Base-by-base conservation (phyloP, 768 basidiomycete species). In the Cystofilobasidium bisporidii region DNA sequence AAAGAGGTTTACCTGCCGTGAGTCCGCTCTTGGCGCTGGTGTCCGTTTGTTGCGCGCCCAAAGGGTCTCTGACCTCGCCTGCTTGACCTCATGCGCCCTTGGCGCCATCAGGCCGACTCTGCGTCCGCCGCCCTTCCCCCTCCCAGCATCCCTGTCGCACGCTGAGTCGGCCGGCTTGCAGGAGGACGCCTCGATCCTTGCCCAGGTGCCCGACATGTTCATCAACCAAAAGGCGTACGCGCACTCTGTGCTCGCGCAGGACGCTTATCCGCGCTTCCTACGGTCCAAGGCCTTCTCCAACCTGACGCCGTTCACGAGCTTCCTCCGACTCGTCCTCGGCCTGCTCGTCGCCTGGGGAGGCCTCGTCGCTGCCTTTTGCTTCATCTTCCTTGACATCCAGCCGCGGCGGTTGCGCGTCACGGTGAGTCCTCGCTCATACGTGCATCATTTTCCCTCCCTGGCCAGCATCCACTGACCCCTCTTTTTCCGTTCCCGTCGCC, bases 221-320 rank as follows among this genome's bases (percentile, higher is more conserved):
- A 91, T 98, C 75, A 80, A 86, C 0, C 94, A 98, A 80, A 97
- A 98, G 80, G 91, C 96, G 75, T 96, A 94, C 75, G 90, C 91
- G 75, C 94, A 92, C 82, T 84, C 88, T 56, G 89, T 90, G 0
- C 91, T 97, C 86, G 92, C 96, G 74, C 90, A 93, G 77, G 79
- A 80, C 68, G 76, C 76, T 56, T 80, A 78, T 72, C 78, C 79
- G 41, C 83, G 94, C 8, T 98, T 99, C 82, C 81, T 99, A 58
- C 83, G 96, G 68, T 86, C 90, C 2, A 99, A 98, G 79, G 93
- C 93, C n/a, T 98, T 97, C 74, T 91, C 91, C 33, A 99, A 98
- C 77, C 79, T 99, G 63, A 97, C 96, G 2, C 91, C 93, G 22
- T 82, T 96, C 71, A 88, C 88, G 26, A 86, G 89, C 0, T 83